Conservation (phyloP, 257 asterid species). For the Apocynum venetum region DNA sequence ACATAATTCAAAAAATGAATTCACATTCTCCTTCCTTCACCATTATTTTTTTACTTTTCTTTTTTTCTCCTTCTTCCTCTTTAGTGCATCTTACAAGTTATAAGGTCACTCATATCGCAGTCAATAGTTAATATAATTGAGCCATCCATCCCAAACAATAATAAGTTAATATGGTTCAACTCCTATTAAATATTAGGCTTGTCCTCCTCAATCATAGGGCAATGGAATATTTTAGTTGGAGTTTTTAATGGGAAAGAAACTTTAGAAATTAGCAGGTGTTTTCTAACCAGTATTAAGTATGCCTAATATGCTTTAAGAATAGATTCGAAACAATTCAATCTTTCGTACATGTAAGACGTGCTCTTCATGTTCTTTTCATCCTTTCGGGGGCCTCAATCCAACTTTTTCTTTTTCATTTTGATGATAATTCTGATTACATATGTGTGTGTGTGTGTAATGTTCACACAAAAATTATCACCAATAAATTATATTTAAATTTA, state of each 20-base stretch:
- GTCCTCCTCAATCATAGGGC: not conserved
- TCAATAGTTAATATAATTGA: too few species aligned
- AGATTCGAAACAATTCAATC: not conserved
- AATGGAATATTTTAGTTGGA: too few species aligned
- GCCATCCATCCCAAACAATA: too few species aligned
- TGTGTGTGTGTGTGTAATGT: too few species aligned
- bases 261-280: not conserved
- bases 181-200: not conserved
- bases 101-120: too few species aligned
- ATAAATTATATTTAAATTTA: not conserved
- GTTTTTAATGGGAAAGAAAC: not conserved
- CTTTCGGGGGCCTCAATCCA: not conserved
- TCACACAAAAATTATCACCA: not conserved
- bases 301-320: not conserved
- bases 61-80: too few species aligned
- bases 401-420: not conserved
- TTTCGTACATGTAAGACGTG: constrained; percentile 4
- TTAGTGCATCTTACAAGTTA: too few species aligned
- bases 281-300: not conserved
- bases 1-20: too few species aligned
- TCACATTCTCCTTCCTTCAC: too few species aligned
- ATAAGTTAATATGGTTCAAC: not conserved
- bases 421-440: too few species aligned
- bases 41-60: too few species aligned
- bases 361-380: not conserved